phyloP scores from a whole-genome alignment of 306 rosid species.

The Citrullus amarus region DNA sequence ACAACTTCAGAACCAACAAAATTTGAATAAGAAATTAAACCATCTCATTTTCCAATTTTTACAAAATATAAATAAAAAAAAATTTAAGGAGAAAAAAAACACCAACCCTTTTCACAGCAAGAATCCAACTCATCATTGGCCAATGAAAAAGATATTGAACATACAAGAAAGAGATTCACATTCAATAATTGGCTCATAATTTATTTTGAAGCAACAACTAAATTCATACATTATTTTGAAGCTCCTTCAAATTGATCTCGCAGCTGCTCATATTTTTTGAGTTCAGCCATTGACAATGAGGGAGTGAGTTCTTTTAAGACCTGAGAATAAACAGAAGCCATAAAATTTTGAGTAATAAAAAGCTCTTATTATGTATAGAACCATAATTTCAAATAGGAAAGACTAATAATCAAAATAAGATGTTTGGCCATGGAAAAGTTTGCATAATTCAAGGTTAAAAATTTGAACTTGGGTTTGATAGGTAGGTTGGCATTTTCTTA shows the following conservation, averaged over 20 bases:
- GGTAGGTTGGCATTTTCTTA: too few species aligned
- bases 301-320: slow-evolving; percentile 63
- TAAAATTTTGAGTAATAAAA: not conserved
- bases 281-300: slow-evolving; percentile 67
- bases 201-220: not conserved
- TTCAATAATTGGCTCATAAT: not conserved
- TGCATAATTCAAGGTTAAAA: not conserved
- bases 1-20: not conserved
- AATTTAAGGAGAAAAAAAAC: not conserved
- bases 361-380: not conserved
- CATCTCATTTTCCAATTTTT: not conserved
- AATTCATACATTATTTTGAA: slow-evolving; percentile 29
- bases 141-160: not conserved
- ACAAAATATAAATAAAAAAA: not conserved
- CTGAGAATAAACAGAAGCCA: slow-evolving; percentile 28
- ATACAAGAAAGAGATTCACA: not conserved
- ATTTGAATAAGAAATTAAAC: not conserved
- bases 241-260: slow-evolving; percentile 88
- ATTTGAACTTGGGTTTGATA: not conserved
- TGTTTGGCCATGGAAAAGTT: not conserved
- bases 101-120: not conserved
- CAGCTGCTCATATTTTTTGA: slow-evolving; percentile 66
- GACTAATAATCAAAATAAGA: not conserved
- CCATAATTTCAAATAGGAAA: not conserved
- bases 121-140: not conserved